These are phyloP conservation scores for Pugionium cornutum DNA, from an alignment of 345 rosid genomes.

Conservation along the genomic window DNA sequence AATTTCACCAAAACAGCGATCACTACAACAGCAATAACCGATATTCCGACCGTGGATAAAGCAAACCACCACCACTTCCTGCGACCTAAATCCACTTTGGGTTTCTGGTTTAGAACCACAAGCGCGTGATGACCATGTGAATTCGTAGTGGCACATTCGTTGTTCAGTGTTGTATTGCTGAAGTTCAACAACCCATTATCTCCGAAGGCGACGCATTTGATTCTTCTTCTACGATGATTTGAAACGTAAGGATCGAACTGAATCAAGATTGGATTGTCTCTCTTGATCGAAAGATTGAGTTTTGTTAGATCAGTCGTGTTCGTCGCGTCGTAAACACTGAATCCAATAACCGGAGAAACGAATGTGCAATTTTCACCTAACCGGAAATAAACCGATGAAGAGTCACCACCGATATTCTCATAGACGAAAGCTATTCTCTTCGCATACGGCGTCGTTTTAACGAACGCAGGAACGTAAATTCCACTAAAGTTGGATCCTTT, in stretches of 20 bases:
- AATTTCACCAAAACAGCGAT: slow-evolving; percentile 34
- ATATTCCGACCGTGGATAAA: slow-evolving; percentile 41
- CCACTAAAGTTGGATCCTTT: slow-evolving; percentile 50
- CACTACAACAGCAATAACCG: slow-evolving; percentile 31
- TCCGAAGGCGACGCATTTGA: slow-evolving; percentile 51
- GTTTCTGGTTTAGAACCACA: slow-evolving; percentile 25
- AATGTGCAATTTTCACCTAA: slow-evolving; percentile 51
- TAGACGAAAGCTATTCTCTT: slow-evolving; percentile 59
- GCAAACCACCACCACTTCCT: slow-evolving; percentile 48
- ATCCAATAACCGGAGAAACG: slow-evolving; percentile 70
- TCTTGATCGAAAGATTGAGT: slow-evolving; percentile 35
- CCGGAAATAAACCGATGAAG: slow-evolving; percentile 52
- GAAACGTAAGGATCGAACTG: slow-evolving; percentile 44
- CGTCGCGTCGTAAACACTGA: slow-evolving; percentile 56
- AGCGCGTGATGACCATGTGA: slow-evolving; percentile 58
- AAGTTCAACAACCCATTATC: slow-evolving; percentile 42
- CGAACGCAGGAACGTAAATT: slow-evolving; percentile 55
- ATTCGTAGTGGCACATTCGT: slow-evolving; percentile 46
- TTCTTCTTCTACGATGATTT: neutral
- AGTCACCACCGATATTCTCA: slow-evolving; percentile 50
- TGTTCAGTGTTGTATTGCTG: slow-evolving; percentile 39
- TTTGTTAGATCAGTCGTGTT: slow-evolving; percentile 35
- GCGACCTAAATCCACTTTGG: slow-evolving; percentile 27
- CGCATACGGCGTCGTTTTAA: slow-evolving; percentile 50
- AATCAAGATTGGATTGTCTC: slow-evolving; percentile 46